phyloP scores from a whole-genome alignment of 2,329 filamentous ascomycete species.

The Xylariaceae sp. region DNA sequence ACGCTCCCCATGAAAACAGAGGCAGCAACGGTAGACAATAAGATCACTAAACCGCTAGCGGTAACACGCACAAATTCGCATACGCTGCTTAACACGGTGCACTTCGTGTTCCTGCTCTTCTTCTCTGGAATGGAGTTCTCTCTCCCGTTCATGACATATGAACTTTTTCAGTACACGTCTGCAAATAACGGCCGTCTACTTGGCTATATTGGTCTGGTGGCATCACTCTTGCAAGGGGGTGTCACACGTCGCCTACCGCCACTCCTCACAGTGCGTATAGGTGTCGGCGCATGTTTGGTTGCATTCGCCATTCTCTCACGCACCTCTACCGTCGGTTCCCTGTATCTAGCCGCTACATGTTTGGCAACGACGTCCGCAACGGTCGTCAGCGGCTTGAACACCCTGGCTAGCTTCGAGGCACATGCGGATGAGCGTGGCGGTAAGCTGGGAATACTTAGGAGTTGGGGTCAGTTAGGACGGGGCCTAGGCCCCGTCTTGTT shows the following conservation, averaged over 20 bases:
- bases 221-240: conserved; percentile 91
- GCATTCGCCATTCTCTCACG: conserved; percentile 82
- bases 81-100: conserved; percentile 78
- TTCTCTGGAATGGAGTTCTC: conserved; percentile 99
- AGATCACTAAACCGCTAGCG: conserved; percentile 29
- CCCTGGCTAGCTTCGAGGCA: conserved; percentile 89
- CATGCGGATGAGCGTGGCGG: conserved; percentile 78
- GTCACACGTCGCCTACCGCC: conserved; percentile 86
- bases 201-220: conserved; percentile 88
- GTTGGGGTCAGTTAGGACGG: conserved; percentile 84
- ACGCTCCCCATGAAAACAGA: conserved; percentile 70
- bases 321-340: conserved; percentile 67
- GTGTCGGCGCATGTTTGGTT: conserved; percentile 75
- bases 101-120: conserved; percentile 91
- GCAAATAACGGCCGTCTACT: conserved; percentile 83
- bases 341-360: conserved; percentile 83
- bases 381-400: conserved; percentile 92
- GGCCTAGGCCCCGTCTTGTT: conserved; percentile 88
- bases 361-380: conserved; percentile 91
- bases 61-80: conserved; percentile 79
- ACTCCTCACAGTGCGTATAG: conserved; percentile 77
- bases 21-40: conserved; percentile 34
- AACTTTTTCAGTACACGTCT: conserved; percentile 83
- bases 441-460: conserved; percentile 83
- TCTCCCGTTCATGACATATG: conserved; percentile 95